A percentile compares a stretch with the other conserved stretches of the same genome.
These are phyloP conservation scores for Rhodotorula sp. DNA, from an alignment of 1,284 basidiomycete species.

Conservation along the genomic window DNA sequence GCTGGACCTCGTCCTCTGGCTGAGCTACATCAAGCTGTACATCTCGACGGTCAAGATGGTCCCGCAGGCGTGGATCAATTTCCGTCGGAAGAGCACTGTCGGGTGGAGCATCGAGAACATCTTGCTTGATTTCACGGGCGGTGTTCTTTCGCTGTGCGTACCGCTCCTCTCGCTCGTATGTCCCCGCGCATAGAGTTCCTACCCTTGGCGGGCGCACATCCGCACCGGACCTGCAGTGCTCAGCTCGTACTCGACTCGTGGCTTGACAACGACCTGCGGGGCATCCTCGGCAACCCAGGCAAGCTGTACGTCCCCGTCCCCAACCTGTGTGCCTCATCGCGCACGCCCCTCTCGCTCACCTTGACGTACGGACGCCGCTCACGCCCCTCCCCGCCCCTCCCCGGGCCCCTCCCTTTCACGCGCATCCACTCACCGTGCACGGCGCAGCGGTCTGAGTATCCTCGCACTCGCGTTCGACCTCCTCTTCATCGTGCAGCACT, in stretches of 20 bases:
- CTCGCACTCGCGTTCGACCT: conserved; percentile 52
- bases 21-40: conserved; percentile 51
- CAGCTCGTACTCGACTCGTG: conserved; percentile 49
- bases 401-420: no score
- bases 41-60: conserved; percentile 52
- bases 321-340: neutral
- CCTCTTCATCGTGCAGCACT: conserved; percentile 53
- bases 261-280: conserved; percentile 46
- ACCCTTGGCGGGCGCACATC: neutral
- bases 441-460: conserved; percentile 49
- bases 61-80: conserved; percentile 51
- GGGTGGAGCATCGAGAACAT: conserved; percentile 54
- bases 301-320: conserved; percentile 46
- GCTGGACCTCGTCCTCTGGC: conserved; percentile 47
- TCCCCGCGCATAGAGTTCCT: neutral
- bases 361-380: no score
- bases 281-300: conserved; percentile 47
- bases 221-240: conserved; percentile 6
- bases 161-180: no score
- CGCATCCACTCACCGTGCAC: neutral
- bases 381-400: neutral
- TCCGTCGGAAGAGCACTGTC: conserved; percentile 47
- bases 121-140: conserved; percentile 51
- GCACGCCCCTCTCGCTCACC: no score
- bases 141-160: conserved; percentile 47